Base-by-base conservation (phyloP, 1,139 yeast species). In the Debaryomyces fabryi region DNA sequence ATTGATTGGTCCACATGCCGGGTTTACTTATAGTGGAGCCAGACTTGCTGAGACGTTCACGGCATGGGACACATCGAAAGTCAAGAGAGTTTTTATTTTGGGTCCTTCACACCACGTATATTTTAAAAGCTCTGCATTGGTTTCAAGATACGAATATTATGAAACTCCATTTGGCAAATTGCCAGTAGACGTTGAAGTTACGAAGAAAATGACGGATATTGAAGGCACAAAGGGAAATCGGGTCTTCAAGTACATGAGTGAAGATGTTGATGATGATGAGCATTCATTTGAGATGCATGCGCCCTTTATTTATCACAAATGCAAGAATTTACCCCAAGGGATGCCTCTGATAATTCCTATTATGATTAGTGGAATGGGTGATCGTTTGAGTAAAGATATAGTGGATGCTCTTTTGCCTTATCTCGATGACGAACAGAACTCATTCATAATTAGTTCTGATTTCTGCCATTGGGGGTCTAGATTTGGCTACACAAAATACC, bases 21-120 rank as follows among this genome's bases (percentile, higher is more conserved):
- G 99, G 0, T 91, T 86, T 63, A 63, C 86, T 4, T 93, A 86
- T 63, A 86, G 96, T 35, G 97, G 97, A 0, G 68, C 72, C 10
- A 81, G 91, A 0, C 74, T 93, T 57, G 96, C 93, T 0, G 85
- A 88, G 61, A 80, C 96, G 0, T 93, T 88, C 60, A 78, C 78
- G 5, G 81, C 82, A 0, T 80, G 96, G 80, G 96, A 89, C 59
- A 65, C 81, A 2, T 55, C 76, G 2, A 70, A 71, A 12, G 78
- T 78, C 51, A 78, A 83, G 56, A 72, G 95, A 20, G 80, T 93
- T 1, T 88, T 93, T 56, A 74, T 93, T 2, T 66, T 93, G 58
- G 98, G 99, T 0, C 99, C 99, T 0, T 87, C 97, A 0, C 99
- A 93, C 62, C 96, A 89, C 63, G 85, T 87, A n/a, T 90, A 86